Conservation (phyloP, 1,139 yeast genomes). For the Pichia sp. region DNA sequence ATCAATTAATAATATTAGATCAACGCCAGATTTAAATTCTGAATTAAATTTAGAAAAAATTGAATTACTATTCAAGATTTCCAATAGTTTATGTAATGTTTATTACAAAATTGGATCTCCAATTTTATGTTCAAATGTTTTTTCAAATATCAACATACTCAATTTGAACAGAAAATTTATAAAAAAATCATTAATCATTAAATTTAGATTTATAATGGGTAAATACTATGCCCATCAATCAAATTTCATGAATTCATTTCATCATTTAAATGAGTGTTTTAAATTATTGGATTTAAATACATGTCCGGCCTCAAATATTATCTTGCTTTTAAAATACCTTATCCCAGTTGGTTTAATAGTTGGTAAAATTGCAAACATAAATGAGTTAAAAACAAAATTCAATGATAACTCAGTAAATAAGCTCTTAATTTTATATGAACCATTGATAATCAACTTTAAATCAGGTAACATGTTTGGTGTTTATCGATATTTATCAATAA, state of each 20-base stretch:
- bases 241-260: slow-evolving; percentile 48
- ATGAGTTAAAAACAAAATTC: neutral
- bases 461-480: slow-evolving; percentile 39
- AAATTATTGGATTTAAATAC: slow-evolving; percentile 28
- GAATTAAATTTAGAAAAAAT: slow-evolving; percentile 37
- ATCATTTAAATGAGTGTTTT: slow-evolving; percentile 62
- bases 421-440: slow-evolving; percentile 7
- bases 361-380: slow-evolving; percentile 43
- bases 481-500: slow-evolving; percentile 28
- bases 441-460: slow-evolving; percentile 33
- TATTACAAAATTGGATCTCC: slow-evolving; percentile 63
- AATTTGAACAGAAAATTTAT: slow-evolving; percentile 40
- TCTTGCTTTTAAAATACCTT: slow-evolving; percentile 43
- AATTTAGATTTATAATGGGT: slow-evolving; percentile 64
- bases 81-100: slow-evolving; percentile 52
- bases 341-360: slow-evolving; percentile 52
- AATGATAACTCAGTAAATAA: neutral
- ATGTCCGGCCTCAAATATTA: slow-evolving; percentile 32
- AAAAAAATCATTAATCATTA: slow-evolving; percentile 48
- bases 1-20: slow-evolving; percentile 57
- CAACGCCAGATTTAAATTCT: slow-evolving; percentile 43
- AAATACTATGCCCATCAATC: slow-evolving; percentile 57
- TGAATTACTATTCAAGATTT: slow-evolving; percentile 48
- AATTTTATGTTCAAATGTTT: slow-evolving; percentile 65
- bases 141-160: slow-evolving; percentile 65